phyloP scores from a whole-genome alignment of 2,329 filamentous ascomycete genomes.

The Colletotrichum spinosum region DNA sequence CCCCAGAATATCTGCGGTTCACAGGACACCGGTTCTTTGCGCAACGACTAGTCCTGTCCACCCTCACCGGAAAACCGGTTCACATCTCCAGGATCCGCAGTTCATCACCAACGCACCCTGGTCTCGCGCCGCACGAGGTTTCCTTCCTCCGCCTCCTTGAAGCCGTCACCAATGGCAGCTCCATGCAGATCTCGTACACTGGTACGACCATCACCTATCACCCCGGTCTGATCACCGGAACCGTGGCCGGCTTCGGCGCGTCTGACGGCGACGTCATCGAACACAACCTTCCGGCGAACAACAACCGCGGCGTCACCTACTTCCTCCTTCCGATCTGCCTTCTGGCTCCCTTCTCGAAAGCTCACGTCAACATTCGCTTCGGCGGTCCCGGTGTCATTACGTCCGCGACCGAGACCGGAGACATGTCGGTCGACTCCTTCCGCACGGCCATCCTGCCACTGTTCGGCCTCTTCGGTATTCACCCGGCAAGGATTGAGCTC shows the following conservation, averaged over 20 bases:
- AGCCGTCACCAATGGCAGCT: constrained; percentile 92
- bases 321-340: constrained; percentile 91
- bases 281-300: constrained; percentile 82
- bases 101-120: constrained; percentile 85
- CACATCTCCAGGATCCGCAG: constrained; percentile 96
- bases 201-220: constrained; percentile 94
- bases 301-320: constrained; percentile 87
- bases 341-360: constrained; percentile 92
- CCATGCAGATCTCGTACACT: constrained; percentile 95
- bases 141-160: constrained; percentile 96
- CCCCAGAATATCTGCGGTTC: constrained; percentile 75
- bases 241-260: constrained; percentile 79
- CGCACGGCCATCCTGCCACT: constrained; percentile 92
- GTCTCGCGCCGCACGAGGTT: constrained; percentile 91
- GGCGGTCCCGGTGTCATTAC: constrained; percentile 94
- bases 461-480: constrained; percentile 90
- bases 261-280: constrained; percentile 78
- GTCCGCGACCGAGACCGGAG: constrained; percentile 82
- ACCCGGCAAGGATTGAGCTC: constrained; percentile 82
- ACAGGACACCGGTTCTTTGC: constrained; percentile 86
- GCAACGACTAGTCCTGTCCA: constrained; percentile 88
- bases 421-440: constrained; percentile 93
- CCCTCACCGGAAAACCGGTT: constrained; percentile 87
- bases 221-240: constrained; percentile 91
- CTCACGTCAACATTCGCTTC: constrained; percentile 90